Evolutionary conservation across 1,139 yeast species (phyloP).

Genomic region (Magnusiomyces fungicola): DNA sequence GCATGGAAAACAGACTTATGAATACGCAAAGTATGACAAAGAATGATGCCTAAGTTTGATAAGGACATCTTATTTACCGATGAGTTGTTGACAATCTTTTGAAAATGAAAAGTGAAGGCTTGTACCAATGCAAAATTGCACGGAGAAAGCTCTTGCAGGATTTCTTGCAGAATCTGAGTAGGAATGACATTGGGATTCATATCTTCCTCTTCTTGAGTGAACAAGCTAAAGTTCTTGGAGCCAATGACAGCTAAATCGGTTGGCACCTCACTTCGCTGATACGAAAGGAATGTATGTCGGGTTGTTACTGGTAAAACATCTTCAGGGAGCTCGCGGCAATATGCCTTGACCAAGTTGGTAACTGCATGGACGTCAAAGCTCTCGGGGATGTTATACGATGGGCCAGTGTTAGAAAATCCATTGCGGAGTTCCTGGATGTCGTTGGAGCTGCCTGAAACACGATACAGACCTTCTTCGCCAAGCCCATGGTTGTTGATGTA

Average conservation of each 20-base stretch:
- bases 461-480: slow-evolving; percentile 73
- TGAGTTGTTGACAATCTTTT: slow-evolving; percentile 19
- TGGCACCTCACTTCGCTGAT: slow-evolving; percentile 6
- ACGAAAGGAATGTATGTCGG: slow-evolving; percentile 17
- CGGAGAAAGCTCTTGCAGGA: slow-evolving; percentile 20
- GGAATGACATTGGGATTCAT: slow-evolving; percentile 18
- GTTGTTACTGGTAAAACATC: slow-evolving; percentile 41
- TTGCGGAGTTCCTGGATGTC: slow-evolving; percentile 54
- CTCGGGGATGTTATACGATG: slow-evolving; percentile 53
- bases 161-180: slow-evolving; percentile 21
- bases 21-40: slow-evolving; percentile 30
- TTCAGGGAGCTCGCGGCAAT: slow-evolving; percentile 73
- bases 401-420: slow-evolving; percentile 56
- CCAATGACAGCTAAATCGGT: slow-evolving; percentile 2
- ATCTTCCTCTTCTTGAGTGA: slow-evolving; percentile 17
- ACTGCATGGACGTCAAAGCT: slow-evolving; percentile 75
- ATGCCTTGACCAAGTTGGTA: slow-evolving; percentile 73
- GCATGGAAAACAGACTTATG: slow-evolving; percentile 22
- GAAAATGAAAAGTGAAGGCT: slow-evolving; percentile 25
- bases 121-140: slow-evolving; percentile 26
- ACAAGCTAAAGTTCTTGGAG: slow-evolving; percentile 7
- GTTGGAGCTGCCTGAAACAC: slow-evolving; percentile 71
- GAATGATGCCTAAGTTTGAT: slow-evolving; percentile 26
- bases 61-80: slow-evolving; percentile 27
- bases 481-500: slow-evolving; percentile 39